Evolutionary conservation across 1,284 basidiomycete species (phyloP), one percentile per base, ranked within the genome.

Genomic region (Hypsizygus ulmarius): DNA sequence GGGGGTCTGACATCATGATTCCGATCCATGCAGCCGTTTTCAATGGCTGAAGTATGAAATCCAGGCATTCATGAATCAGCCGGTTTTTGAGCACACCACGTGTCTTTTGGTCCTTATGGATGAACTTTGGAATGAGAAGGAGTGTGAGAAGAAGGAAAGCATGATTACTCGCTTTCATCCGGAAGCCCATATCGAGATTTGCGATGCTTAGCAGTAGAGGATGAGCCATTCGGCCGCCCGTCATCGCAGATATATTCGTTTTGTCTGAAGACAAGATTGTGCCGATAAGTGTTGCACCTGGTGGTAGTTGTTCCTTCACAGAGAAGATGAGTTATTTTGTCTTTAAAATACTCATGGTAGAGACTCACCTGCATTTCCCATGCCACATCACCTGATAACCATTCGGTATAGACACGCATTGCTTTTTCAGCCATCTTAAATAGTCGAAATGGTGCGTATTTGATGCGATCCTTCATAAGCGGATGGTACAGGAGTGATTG

Each of bases 191-290:
- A n/a, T 56, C 37, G 3, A 70, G 56, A 45, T 72, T 70, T 1
- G 68, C 65, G 6, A 67, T 49, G 21, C 52, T 60, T 14, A 71
- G 56, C 7, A 71, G 55, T 5, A 70, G 46, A 0, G 66, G 68
- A 45, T 73, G 65, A 0, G 64, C 62, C 1, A 49, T 36, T 10
- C 49, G 49, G 32, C 64, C 56, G 3, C 68, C 65, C 5, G 64
- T 67, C 52, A 64, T 60, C 2, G 56, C 51, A 2, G 65, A 63
- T 3, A 70, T 60, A 15, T 58, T 60, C 0, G 60, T 71, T 45
- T 70, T 70, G 39, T 70, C 63, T 0, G 62, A 65, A 0, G 67
- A 63, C 1, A 64, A 32, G 7, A 69, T 55, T 1, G 51, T 51
- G 0, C 68, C 65, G 0, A 68, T 44, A n/a, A 69, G 38, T 1